These are phyloP conservation scores for Tuber melanosporum DNA, from an alignment of 495 filamentous ascomycete species.

Conservation along the genomic window DNA sequence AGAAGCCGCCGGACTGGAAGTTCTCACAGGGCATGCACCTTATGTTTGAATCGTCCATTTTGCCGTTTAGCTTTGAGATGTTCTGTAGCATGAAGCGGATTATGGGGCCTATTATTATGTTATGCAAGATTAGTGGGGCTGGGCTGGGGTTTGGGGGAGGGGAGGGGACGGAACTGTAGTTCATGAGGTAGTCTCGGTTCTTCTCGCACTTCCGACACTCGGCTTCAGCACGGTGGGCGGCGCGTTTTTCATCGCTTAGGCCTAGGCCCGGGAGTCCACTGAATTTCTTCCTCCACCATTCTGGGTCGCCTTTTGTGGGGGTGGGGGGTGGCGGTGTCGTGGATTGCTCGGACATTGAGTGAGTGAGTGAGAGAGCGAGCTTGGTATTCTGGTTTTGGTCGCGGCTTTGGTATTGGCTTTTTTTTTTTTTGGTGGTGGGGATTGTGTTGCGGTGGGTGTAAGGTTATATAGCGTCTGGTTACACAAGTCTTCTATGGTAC, in stretches of 20 bases:
- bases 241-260: constrained; percentile 60
- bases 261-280: constrained; percentile 59
- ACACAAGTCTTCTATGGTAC: too few species aligned
- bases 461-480: too few species aligned
- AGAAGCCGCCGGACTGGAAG: constrained; percentile 69
- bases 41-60: constrained; percentile 66
- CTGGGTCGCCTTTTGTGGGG: constrained; percentile 46
- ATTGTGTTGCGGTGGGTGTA: background rate
- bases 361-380: constrained; percentile 13
- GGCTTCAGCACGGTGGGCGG: constrained; percentile 55
- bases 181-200: constrained; percentile 68
- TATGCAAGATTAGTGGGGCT: background rate
- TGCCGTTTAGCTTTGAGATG: constrained; percentile 66
- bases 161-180: constrained; percentile 54
- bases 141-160: background rate
- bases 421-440: constrained; percentile 6
- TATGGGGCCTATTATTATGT: constrained; percentile 57
- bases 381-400: constrained; percentile 21
- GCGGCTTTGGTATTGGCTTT: constrained; percentile 19
- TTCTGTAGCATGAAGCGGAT: constrained; percentile 78
- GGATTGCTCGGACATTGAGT: constrained; percentile 19
- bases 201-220: constrained; percentile 74
- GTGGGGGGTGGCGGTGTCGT: constrained; percentile 40
- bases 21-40: constrained; percentile 69
- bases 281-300: constrained; percentile 71